phyloP scores from a whole-genome alignment of 495 filamentous ascomycete species.

The Podospora bellae-mahoneyi region DNA sequence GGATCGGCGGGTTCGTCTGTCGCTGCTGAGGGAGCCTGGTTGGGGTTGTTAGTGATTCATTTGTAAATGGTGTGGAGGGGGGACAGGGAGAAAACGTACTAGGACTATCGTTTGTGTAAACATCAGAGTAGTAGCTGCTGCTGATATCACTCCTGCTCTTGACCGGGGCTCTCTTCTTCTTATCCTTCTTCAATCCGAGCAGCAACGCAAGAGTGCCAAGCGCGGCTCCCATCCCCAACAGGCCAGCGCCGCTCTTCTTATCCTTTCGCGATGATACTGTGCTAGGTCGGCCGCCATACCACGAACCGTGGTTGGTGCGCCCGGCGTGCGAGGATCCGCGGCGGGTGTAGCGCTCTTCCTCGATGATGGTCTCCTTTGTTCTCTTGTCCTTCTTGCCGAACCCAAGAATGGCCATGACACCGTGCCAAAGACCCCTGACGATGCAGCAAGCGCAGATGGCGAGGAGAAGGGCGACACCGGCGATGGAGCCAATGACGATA shows the following conservation, averaged over 20 bases:
- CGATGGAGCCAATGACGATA: slow-evolving; percentile 83
- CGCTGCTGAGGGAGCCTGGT: slow-evolving; percentile 43
- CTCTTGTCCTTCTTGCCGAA: slow-evolving; percentile 47
- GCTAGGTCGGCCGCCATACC: slow-evolving; percentile 61
- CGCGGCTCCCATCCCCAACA: slow-evolving; percentile 59
- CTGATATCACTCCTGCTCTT: slow-evolving; percentile 49
- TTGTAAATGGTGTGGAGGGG: slow-evolving; percentile 6
- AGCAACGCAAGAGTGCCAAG: slow-evolving; percentile 65
- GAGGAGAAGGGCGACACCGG: slow-evolving; percentile 67
- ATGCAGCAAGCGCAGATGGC: slow-evolving; percentile 74
- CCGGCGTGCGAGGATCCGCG: slow-evolving; percentile 40
- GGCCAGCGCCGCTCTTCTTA: slow-evolving; percentile 45
- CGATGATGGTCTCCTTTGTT: slow-evolving; percentile 56
- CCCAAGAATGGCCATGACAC: slow-evolving; percentile 64
- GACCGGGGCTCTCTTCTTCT: slow-evolving; percentile 39
- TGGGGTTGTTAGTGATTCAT: slow-evolving; percentile 17
- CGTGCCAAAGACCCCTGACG: slow-evolving; percentile 61
- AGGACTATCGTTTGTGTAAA: slow-evolving; percentile 44
- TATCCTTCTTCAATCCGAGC: slow-evolving; percentile 71
- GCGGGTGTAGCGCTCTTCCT: slow-evolving; percentile 64
- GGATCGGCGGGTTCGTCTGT: slow-evolving; percentile 32
- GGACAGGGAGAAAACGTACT: slow-evolving; percentile 40
- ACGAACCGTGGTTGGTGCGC: slow-evolving; percentile 52
- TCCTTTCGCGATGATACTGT: slow-evolving; percentile 53
- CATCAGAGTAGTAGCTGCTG: slow-evolving; percentile 48